Evolutionary conservation across 177 flowering plant species (phyloP), one percentile per base, ranked within the genome.

Genomic region (Tripterygium wilfordii): DNA sequence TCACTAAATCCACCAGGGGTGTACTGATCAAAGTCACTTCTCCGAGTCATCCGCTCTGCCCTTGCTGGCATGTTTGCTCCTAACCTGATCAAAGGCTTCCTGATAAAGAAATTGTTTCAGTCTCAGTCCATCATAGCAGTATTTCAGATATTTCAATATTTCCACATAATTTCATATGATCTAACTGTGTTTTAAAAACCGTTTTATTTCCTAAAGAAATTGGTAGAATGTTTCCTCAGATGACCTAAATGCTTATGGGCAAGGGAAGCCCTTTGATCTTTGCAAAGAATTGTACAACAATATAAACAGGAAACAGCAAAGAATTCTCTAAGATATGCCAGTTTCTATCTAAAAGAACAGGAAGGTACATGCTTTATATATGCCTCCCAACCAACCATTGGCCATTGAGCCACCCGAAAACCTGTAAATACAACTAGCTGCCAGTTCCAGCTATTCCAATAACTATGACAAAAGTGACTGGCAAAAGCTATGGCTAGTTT

Each of bases 61-160:
- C 84, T 76, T 13, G 89, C 98, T 9, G 98, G 95, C 98, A 90
- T 83, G 72, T 85, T 85, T 18, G 85, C 77, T 36, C 98, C 98
- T 44, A 90, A 61, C 43, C 90, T 67, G 35, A 82, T 73, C 72
- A 78, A 58, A 2, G 88, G 80, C 48, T 73, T 80, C 83, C 97
- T 90, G 83, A 48, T 21, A 17, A 33, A 50, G 27, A 15, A 27
- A 23, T n/a, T n/a, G n/a, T n/a, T n/a, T n/a, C n/a, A n/a, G n/a
- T n/a, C n/a, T n/a, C n/a, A n/a, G n/a, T n/a, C n/a, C n/a, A n/a
- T n/a, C n/a, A n/a, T n/a, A n/a, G n/a, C n/a, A n/a, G n/a, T n/a
- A n/a, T n/a, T n/a, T n/a, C n/a, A n/a, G n/a, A n/a, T n/a, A n/a
- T n/a, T n/a, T n/a, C n/a, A n/a, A n/a, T n/a, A n/a, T n/a, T n/a